These are phyloP conservation scores for Hibiscus mutabilis DNA, from an alignment of 345 rosid species.

Conservation along the genomic window DNA sequence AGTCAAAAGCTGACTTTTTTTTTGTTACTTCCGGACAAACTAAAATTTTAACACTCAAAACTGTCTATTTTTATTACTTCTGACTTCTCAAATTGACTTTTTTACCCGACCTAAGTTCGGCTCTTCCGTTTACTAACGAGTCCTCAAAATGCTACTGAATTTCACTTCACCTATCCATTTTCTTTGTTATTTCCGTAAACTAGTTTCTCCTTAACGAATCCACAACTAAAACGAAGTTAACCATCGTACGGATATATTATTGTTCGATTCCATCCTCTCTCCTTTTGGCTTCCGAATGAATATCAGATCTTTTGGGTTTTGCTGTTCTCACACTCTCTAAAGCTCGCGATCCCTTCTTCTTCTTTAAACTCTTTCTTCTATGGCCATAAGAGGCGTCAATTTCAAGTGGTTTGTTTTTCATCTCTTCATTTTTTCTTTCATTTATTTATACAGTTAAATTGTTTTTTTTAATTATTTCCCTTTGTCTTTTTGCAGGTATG, in stretches of 20 bases:
- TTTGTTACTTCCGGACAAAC: no score
- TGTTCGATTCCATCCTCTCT: not conserved
- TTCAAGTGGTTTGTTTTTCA: conserved; percentile 74
- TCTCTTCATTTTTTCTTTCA: not conserved
- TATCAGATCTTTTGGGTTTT: not conserved
- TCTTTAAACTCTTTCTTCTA: conserved; percentile 14
- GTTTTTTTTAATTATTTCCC: not conserved
- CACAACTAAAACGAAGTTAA: not conserved
- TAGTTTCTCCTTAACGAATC: not conserved
- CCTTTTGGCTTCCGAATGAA: not conserved
- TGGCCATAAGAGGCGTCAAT: conserved; percentile 90
- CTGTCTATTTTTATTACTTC: no score
- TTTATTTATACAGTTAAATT: not conserved
- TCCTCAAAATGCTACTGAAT: not conserved
- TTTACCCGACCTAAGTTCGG: no score
- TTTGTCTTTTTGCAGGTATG: conserved; percentile 60
- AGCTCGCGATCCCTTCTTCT: not conserved
- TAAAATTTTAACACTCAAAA: no score
- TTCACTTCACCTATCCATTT: not conserved
- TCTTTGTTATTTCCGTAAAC: not conserved
- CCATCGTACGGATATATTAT: conserved; percentile 1
- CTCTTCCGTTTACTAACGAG: conserved; percentile 1
- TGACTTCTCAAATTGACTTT: no score
- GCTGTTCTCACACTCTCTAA: not conserved
- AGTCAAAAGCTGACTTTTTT: no score